Evolutionary conservation across 2,329 filamentous ascomycete genomes (phyloP).

Genomic region (Exophiala sp.): DNA sequence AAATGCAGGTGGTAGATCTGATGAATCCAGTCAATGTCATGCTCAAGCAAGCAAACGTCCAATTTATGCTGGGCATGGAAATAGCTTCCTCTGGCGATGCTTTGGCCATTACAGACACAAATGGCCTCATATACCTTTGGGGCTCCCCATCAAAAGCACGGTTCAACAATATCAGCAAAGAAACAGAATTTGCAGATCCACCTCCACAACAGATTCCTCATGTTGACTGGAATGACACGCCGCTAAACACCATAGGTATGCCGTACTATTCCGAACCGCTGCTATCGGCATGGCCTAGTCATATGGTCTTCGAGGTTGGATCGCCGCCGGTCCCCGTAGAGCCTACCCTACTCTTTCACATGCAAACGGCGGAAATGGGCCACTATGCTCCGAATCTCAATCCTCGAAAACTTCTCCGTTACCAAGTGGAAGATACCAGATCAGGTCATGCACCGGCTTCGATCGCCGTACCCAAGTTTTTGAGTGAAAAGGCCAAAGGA

Average conservation of each 20-base stretch:
- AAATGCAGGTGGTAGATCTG: conserved; percentile 92
- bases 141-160: conserved; percentile 80
- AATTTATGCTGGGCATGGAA: conserved; percentile 75
- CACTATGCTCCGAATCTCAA: conserved; percentile 67
- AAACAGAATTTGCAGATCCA: conserved; percentile 72
- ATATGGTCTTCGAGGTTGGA: conserved; percentile 79
- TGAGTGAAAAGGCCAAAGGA: conserved; percentile 87
- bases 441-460: conserved; percentile 60
- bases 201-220: conserved; percentile 57
- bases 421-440: conserved; percentile 78
- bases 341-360: conserved; percentile 61
- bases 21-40: conserved; percentile 89
- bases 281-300: conserved; percentile 84
- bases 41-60: conserved; percentile 75
- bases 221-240: conserved; percentile 72
- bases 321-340: conserved; percentile 76
- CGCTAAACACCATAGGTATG: conserved; percentile 81
- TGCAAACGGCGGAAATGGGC: conserved; percentile 71
- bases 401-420: conserved; percentile 67
- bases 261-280: conserved; percentile 88
- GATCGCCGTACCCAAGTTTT: conserved; percentile 76
- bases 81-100: conserved; percentile 86
- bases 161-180: conserved; percentile 77
- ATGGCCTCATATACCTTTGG: conserved; percentile 80
- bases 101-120: conserved; percentile 73